Conservation (phyloP, 805 yeast genomes). For the Cyberlindnera veronae region DNA sequence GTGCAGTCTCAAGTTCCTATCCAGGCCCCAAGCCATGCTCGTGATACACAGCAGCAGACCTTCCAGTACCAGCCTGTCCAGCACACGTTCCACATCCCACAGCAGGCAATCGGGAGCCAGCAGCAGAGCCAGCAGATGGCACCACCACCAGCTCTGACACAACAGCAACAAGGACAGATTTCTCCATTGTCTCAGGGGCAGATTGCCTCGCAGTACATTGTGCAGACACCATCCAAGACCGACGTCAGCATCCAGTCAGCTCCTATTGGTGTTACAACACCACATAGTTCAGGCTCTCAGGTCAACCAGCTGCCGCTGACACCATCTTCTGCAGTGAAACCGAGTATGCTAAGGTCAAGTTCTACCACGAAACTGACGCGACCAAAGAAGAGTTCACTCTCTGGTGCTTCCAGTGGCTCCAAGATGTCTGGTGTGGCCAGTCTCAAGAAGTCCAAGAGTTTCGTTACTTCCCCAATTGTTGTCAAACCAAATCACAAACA, state of each 20-base stretch:
- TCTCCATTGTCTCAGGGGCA: too few species aligned
- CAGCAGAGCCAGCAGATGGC: too few species aligned
- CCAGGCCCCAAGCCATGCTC: too few species aligned
- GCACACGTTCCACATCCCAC: too few species aligned
- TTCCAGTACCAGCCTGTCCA: too few species aligned
- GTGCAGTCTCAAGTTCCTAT: too few species aligned
- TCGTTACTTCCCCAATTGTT: conserved; percentile 10
- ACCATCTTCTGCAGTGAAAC: conserved; percentile 10
- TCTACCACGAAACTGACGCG: conserved; percentile 24
- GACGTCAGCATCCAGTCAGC: background rate
- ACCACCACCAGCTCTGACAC: too few species aligned
- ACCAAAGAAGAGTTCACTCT: conserved; percentile 20
- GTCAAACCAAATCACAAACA: conserved; percentile 4
- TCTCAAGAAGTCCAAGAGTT: conserved; percentile 26
- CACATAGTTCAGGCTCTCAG: background rate
- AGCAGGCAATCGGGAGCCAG: too few species aligned
- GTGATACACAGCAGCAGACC: too few species aligned
- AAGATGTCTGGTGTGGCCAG: conserved; percentile 2
- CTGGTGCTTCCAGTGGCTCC: conserved; percentile 8
- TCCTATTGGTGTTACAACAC: too few species aligned
- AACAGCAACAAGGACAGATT: too few species aligned
- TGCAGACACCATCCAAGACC: background rate
- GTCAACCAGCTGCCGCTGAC: conserved; percentile 8
- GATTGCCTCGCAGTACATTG: too few species aligned
- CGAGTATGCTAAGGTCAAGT: conserved; percentile 18